Evolutionary conservation across 805 yeast species (phyloP).

Genomic region (Saturnispora silvae): DNA sequence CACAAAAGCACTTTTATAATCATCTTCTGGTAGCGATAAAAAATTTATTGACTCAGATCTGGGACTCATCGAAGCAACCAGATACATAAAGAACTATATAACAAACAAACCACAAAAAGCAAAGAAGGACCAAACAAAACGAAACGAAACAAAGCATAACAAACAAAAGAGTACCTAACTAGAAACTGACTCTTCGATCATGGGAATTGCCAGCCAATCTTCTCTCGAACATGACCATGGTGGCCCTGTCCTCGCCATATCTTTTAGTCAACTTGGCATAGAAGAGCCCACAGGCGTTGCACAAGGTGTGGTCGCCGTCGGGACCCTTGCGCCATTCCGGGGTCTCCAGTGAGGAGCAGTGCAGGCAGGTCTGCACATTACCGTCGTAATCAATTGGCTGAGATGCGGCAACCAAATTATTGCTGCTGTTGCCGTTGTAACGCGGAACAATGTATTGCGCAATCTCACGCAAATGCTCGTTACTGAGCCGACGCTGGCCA

Average conservation of each 20-base stretch:
- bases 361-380: conserved; percentile 13
- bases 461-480: not conserved
- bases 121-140: no score
- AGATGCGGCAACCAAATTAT: no score
- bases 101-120: no score
- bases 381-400: not conserved
- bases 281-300: conserved; percentile 77
- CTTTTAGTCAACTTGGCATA: conserved; percentile 57
- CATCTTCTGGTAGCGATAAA: no score
- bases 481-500: not conserved
- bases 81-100: no score
- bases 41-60: no score
- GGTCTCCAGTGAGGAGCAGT: conserved; percentile 46
- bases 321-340: conserved; percentile 87
- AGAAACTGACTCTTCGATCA: conserved; percentile 19
- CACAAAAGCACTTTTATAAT: no score
- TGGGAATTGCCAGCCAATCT: conserved; percentile 18
- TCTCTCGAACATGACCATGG: conserved; percentile 29
- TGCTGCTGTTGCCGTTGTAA: no score
- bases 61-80: no score
- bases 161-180: no score
- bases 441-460: no score
- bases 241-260: conserved; percentile 44
- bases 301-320: conserved; percentile 59
- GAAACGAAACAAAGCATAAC: no score